Percentiles rank a stretch among this genome's conserved stretches.
Conservation (phyloP, 805 yeast species). For the Clavispora vitiphila region DNA sequence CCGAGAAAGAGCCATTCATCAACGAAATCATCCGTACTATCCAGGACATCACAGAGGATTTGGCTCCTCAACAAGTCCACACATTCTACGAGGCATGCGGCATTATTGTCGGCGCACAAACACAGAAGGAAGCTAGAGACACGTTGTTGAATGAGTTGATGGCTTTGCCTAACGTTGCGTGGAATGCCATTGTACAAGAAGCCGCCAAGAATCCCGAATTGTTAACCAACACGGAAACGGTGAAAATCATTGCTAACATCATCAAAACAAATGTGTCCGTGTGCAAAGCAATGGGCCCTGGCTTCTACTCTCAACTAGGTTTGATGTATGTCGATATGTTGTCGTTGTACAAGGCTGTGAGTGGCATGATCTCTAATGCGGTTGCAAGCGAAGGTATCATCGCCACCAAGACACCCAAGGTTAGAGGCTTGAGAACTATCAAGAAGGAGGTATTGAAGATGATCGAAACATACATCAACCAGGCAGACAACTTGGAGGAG, state of each 20-base stretch:
- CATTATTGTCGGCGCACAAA: conserved; percentile 83
- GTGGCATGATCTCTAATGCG: conserved; percentile 74
- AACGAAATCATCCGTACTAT: conserved; percentile 82
- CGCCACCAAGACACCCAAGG: conserved; percentile 93
- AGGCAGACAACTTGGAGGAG: conserved; percentile 81
- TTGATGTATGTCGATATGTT: conserved; percentile 85
- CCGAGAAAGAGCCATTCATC: conserved; percentile 86
- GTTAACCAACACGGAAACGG: conserved; percentile 73
- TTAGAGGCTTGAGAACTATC: conserved; percentile 91
- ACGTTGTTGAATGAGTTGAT: conserved; percentile 71
- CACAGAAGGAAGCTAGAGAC: conserved; percentile 62
- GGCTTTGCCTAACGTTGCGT: conserved; percentile 90
- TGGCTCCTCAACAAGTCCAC: conserved; percentile 96
- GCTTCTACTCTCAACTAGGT: conserved; percentile 83
- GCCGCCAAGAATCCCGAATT: conserved; percentile 80
- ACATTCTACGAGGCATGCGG: conserved; percentile 98
- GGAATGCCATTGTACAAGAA: conserved; percentile 84
- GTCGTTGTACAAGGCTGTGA: conserved; percentile 81
- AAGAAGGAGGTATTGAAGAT: conserved; percentile 89
- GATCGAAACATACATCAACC: conserved; percentile 81
- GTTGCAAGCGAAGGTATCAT: conserved; percentile 78
- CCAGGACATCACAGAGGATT: conserved; percentile 81
- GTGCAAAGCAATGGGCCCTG: conserved; percentile 91
- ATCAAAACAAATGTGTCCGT: conserved; percentile 94
- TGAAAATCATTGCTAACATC: conserved; percentile 87